Base-by-base conservation (phyloP, 148 eudicot species). In the Drosera capensis region DNA sequence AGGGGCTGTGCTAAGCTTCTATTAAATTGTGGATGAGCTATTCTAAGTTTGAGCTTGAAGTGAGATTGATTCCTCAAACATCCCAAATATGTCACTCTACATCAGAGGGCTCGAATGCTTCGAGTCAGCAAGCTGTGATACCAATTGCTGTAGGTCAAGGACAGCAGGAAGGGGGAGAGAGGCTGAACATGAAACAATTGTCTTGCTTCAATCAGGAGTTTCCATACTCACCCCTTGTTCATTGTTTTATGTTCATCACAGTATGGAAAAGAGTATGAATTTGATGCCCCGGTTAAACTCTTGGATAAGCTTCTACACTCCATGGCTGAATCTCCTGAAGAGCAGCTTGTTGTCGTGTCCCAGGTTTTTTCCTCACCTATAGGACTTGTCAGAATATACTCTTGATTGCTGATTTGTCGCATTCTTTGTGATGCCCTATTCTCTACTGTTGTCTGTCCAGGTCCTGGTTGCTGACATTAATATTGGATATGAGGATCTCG, bases 381-480 rank as follows among this genome's bases (percentile, higher is more conserved):
- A 39, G 3, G n/a, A 14, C 7, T 14, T 17, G 7, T 14, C 17
- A 21, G 16, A 17, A 16, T 7, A 43, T 4, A 17, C 1, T 2
- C 12, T 17, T 5, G 9, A 5, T 20, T 43, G 21, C 7, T 43
- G n/a, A n/a, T n/a, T n/a, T n/a, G n/a, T n/a, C n/a, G n/a, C n/a
- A n/a, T n/a, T n/a, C n/a, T n/a, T 21, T 21, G 21, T 23, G 14
- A 19, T 20, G 7, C 25, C 4, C 11, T 25, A 5, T 20, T 20
- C 31, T 9, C 13, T 23, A 29, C 19, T 49, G 3, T 14, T 34
- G 17, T 6, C 18, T 7, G 17, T 46, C 19, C 24, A 86, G 96
- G 96, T 86, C 36, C 93, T 86, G 51, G 96, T 77, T 37, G 94
- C 96, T 45, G 96, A 86, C 54, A 76, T 86, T 45, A 86, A 86